Evolutionary conservation across 2,329 filamentous ascomycete genomes (phyloP).

Genomic region (Trichoderma simmonsii): DNA sequence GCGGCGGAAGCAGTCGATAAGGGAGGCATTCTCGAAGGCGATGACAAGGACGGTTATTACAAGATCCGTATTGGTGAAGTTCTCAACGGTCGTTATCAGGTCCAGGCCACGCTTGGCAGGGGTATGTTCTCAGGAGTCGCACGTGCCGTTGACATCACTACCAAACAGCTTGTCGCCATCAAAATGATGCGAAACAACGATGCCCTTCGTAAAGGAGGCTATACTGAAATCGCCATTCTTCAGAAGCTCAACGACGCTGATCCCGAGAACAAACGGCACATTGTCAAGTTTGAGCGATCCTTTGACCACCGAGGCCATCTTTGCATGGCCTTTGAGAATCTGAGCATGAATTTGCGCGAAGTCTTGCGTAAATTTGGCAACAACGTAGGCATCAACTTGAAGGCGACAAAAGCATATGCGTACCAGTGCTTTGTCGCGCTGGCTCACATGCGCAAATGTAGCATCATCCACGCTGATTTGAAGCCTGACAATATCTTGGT

Average conservation of each 20-base stretch:
- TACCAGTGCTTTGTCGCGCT: constrained; percentile 92
- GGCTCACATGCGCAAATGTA: constrained; percentile 83
- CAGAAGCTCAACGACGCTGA: constrained; percentile 84
- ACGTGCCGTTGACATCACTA: constrained; percentile 74
- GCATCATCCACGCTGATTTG: constrained; percentile 91
- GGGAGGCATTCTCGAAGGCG: constrained; percentile 82
- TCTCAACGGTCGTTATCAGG: constrained; percentile 82
- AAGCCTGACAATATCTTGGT: constrained; percentile 97
- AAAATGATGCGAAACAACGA: constrained; percentile 98
- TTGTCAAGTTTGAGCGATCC: constrained; percentile 79
- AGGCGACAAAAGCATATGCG: constrained; percentile 82
- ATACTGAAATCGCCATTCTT: constrained; percentile 91
- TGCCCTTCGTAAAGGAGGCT: constrained; percentile 82
- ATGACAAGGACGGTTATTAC: constrained; percentile 94
- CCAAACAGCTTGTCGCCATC: constrained; percentile 78
- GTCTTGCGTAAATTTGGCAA: constrained; percentile 94
- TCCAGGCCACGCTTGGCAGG: constrained; percentile 82
- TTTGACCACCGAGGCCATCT: constrained; percentile 96
- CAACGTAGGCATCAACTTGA: constrained; percentile 86
- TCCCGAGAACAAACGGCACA: constrained; percentile 83
- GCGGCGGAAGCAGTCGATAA: constrained; percentile 58
- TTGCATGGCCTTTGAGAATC: constrained; percentile 95
- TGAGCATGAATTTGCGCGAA: constrained; percentile 89
- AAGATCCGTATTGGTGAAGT: constrained; percentile 90
- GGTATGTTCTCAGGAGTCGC: constrained; percentile 98